Evolutionary conservation across 805 yeast species (phyloP), one percentile per base, ranked within the genome.

Genomic region (Ogataea henricii): DNA sequence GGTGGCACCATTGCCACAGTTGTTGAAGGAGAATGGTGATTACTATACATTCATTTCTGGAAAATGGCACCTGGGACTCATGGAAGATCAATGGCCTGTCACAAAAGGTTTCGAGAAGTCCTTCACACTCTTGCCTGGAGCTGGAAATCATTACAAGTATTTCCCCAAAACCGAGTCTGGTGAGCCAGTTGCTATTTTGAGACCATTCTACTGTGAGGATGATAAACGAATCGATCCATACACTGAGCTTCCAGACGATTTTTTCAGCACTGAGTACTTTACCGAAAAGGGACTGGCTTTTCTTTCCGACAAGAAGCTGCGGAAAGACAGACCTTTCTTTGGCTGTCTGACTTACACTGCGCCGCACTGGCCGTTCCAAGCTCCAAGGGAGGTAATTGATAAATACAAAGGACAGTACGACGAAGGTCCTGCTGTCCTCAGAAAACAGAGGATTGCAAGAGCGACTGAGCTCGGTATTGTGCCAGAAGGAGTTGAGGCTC

Each of bases 291-390:
- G 69, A 10, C 49, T 78, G 34, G 73, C 70, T 22, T 71, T 62
- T 36, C 57, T 74, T 46, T 34, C 53, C 8, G 56, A 62, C 40
- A 53, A 59, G 7, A 53, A 60, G 12, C 46, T 52, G 3, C 63
- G 78, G 41, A 54, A 56, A 4, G 76, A 66, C n/a, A 65, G 76
- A 54, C 85, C 85, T 8, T 81, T 77, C 51, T 76, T 79, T 47
- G 79, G 81, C 3, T 62, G 69, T 20, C 64, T 81, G 47, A 81
- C 85, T 6, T 80, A 77, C 55, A 79, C 84, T 4, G 85, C 86
- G 1, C 86, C 85, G 2, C 85, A 81, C 57, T 81, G 86, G 85
- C 86, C 86, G 9, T 71, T 73, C 55, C 85, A 81, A 60, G 85
- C 85, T 1, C 83, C 83, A 5, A 61, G 62, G 41, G 76, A 74